Evolutionary conservation across 2,329 filamentous ascomycete species (phyloP), one percentile per base, ranked within the genome.

Genomic region (Nemania abortiva): DNA sequence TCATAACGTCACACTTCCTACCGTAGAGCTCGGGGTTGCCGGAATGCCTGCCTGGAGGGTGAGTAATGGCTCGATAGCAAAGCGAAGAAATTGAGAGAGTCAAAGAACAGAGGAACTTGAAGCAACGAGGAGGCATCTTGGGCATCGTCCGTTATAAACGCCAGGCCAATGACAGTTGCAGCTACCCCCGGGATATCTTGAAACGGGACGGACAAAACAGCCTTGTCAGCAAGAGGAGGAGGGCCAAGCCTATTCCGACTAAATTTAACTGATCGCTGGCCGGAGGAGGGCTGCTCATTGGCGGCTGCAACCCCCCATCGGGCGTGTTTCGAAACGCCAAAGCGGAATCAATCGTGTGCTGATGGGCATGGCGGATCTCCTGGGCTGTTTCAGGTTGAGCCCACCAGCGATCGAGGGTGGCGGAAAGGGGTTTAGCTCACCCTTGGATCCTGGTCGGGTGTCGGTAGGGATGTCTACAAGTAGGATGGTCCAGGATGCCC

Each of bases 251-350:
- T 45, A 42, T 47, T 13, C 13, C 27, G 27, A 55, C 70, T 70
- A 70, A 63, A 70, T 70, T 68, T 70, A 72, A 65, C 67, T 55
- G 52, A 69, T 71, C 59, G 66, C 63, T 69, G 63, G 59, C 56
- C 58, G 62, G 54, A 52, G 20, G 37, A n/a, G 20, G 24, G 20
- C 7, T 15, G 27, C 47, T 71, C 49, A 72, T 72, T 72, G 70
- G 70, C 56, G 47, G 67, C 22, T 27, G 58, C 57, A 68, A 66
- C 65, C 67, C 64, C 63, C 70, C 70, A 59, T 66, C 62, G 63
- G 70, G 58, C 72, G 68, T 76, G 75, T 76, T 77, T 77, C 76
- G 76, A 77, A 77, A 77, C 76, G 71, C 74, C 72, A 70, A 70
- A 73, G 70, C 72, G 73, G 64, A 58, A 68, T 69, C 64, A 42